These are phyloP conservation scores for Nigrograna mackinnonii DNA, from an alignment of 2,329 filamentous ascomycete genomes.

Conservation along the genomic window DNA sequence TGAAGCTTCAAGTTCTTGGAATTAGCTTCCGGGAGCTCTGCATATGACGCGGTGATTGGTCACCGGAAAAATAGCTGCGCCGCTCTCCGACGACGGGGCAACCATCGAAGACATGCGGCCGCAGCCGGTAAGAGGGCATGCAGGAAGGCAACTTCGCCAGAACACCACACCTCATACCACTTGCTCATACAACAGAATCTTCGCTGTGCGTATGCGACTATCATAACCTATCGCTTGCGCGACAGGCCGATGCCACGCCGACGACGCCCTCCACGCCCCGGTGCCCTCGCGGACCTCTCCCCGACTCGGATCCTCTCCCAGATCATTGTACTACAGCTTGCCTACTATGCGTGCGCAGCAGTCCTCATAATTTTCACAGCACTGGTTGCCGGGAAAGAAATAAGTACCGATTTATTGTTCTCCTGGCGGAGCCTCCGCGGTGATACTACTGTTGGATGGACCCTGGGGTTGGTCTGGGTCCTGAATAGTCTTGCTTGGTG, in stretches of 20 bases:
- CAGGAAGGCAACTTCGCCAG: no score
- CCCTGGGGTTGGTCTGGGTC: conserved; percentile 69
- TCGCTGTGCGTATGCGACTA: conserved; percentile 16
- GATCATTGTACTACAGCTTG: conserved; percentile 66
- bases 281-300: conserved; percentile 68
- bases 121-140: no score
- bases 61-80: no score
- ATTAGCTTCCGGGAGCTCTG: no score
- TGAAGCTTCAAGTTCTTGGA: no score
- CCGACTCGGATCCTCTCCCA: conserved; percentile 69
- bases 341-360: conserved; percentile 66
- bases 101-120: no score
- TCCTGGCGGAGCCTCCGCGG: conserved; percentile 67
- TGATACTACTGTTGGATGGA: conserved; percentile 73
- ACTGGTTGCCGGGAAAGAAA: conserved; percentile 64
- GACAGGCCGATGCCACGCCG: conserved; percentile 54
- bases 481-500: conserved; percentile 68
- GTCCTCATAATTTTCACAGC: conserved; percentile 69
- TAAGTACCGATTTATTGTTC: conserved; percentile 62
- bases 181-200: no score
- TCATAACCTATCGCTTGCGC: conserved; percentile 15
- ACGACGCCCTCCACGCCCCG: conserved; percentile 66
- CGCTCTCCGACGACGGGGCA: no score
- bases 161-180: no score
- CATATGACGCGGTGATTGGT: no score